Evolutionary conservation across 139 green algal genomes (phyloP), one percentile per base, ranked within the genome.

Genomic region (Asterochloris erici): DNA sequence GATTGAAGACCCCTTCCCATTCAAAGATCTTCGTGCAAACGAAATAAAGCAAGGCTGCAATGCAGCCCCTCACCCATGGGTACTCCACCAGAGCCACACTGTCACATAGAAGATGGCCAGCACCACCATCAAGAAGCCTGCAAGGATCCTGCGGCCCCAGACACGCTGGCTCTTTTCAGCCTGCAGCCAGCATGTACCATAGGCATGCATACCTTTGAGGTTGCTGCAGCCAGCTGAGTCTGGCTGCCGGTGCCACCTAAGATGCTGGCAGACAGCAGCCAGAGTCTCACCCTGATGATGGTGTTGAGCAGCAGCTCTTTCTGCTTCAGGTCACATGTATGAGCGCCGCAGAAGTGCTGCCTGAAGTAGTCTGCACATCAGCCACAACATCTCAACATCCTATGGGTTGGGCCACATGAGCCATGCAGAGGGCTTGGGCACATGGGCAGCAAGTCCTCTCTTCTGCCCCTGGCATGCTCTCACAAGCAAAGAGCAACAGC

Each of bases 61-160:
- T 24, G 16, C 21, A 82, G 63, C 24, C 24, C 17, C 78, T 82
- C 62, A 82, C 78, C 19, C 12, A 28, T 82, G 29, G n/a, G 63
- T 74, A 26, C 74, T 61, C 16, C 63, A 28, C 61, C 73, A 82
- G 1, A 74, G 17, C 78, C 78, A 82, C 14, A 82, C 62, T 10
- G 61, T 63, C 47, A 63, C 64, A 54, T 82, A 82, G 24, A 82
- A 28, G 61, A 82, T 14, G 1, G 19, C 27, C 78, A 74, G 27
- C n/a, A 82, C 61, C 63, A 82, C 61, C 78, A 63, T 21, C n/a
- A 82, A 63, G 61, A 82, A 73, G 14, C 63, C 63, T 19, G 69
- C 78, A 61, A 82, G 28, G 19, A 82, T 82, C n/a, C 78, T 61
- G 63, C 73, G 62, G 14, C 78, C 78, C 78, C 78, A 82, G 15